A percentile compares a stretch with the other conserved stretches of the same genome.
These are phyloP conservation scores for Rhexocercosporidium sp. DNA, from an alignment of 2,329 filamentous ascomycete genomes.

Conservation along the genomic window DNA sequence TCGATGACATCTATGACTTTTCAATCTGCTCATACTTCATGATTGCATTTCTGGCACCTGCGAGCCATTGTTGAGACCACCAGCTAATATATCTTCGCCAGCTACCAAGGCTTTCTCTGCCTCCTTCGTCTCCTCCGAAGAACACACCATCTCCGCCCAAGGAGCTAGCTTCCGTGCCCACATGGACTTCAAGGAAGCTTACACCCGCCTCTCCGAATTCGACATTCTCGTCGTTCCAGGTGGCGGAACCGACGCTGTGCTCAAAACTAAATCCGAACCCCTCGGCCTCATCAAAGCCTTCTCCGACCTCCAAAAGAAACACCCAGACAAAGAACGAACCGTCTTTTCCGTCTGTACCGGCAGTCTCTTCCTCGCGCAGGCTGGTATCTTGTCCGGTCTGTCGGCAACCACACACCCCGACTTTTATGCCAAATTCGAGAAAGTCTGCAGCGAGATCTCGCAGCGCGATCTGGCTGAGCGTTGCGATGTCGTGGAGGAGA, in stretches of 20 bases:
- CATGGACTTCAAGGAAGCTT: slow-evolving; percentile 78
- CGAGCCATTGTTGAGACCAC: not conserved
- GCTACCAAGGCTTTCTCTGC: slow-evolving; percentile 38
- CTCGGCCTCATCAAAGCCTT: slow-evolving; percentile 76
- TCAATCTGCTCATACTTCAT: not conserved
- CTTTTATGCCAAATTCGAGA: slow-evolving; percentile 80
- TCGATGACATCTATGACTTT: not conserved
- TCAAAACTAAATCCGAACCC: slow-evolving; percentile 72
- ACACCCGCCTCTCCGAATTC: slow-evolving; percentile 63
- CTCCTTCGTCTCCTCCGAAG: slow-evolving; percentile 49
- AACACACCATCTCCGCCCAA: slow-evolving; percentile 59
- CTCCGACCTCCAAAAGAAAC: slow-evolving; percentile 78
- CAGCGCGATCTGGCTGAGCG: slow-evolving; percentile 74
- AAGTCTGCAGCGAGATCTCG: slow-evolving; percentile 75
- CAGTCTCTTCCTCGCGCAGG: slow-evolving; percentile 75
- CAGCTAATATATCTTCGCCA: slow-evolving; percentile 22
- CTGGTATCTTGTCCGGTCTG: slow-evolving; percentile 78
- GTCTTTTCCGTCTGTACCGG: slow-evolving; percentile 82
- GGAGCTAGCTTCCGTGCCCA: slow-evolving; percentile 75
- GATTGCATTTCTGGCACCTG: not conserved
- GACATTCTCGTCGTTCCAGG: slow-evolving; percentile 82
- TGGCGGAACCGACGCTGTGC: slow-evolving; percentile 63
- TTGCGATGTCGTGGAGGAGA: slow-evolving; percentile 81
- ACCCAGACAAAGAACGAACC: slow-evolving; percentile 80
- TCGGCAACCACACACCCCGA: slow-evolving; percentile 85